Evolutionary conservation across 495 filamentous ascomycete species (phyloP).

Genomic region (Penicillium flavigenum): DNA sequence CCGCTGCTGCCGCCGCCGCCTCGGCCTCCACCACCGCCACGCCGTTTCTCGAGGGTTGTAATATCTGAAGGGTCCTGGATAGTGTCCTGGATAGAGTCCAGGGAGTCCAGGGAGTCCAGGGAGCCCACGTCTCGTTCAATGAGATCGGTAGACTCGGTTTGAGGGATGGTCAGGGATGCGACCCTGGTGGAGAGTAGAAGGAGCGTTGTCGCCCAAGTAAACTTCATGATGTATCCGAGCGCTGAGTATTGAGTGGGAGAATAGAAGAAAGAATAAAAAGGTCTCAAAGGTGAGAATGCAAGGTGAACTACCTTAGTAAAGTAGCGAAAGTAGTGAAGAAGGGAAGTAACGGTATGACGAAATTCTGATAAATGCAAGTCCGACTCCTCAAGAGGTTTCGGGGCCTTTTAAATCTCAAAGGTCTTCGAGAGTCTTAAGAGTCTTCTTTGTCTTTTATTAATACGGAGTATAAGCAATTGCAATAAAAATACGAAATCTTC

Average conservation of each 20-base stretch:
- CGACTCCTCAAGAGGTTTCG: too few relatives aligned
- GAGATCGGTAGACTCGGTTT: conserved; percentile 19
- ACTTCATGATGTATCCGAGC: conserved; percentile 30
- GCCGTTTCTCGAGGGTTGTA: conserved; percentile 46
- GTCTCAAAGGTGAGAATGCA: not conserved
- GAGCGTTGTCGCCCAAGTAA: conserved; percentile 25
- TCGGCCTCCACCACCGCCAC: conserved; percentile 39
- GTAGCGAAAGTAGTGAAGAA: not conserved
- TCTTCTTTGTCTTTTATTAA: too few relatives aligned
- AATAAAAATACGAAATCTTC: too few relatives aligned
- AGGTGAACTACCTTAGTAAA: not conserved
- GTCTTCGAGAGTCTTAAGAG: too few relatives aligned
- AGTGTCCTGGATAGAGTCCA: conserved; percentile 3
- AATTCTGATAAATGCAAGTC: too few relatives aligned
- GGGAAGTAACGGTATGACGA: not conserved
- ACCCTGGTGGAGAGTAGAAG: conserved; percentile 34
- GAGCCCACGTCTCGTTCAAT: conserved; percentile 19
- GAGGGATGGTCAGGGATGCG: conserved; percentile 30
- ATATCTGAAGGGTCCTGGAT: conserved; percentile 14
- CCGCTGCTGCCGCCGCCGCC: conserved; percentile 27
- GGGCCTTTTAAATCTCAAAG: too few relatives aligned
- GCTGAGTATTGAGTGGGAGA: too few relatives aligned
- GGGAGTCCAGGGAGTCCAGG: not conserved
- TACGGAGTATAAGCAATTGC: too few relatives aligned
- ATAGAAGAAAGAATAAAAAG: not conserved